Evolutionary conservation across 2,329 filamentous ascomycete species (phyloP).

Genomic region (Zymoseptoria tritici): DNA sequence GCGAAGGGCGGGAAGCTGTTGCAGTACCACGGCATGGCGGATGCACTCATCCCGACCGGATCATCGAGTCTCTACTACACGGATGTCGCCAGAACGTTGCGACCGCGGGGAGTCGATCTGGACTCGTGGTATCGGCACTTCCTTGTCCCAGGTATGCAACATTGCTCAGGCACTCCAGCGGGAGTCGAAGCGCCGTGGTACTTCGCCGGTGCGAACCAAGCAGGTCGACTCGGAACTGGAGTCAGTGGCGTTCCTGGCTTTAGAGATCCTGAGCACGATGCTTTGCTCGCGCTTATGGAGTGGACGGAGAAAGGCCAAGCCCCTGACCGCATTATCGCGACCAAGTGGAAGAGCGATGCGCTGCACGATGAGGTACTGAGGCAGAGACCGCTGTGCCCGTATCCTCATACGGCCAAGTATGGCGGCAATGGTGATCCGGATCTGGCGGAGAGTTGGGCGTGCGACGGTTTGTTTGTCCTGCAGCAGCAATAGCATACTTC

Average conservation of each 20-base stretch:
- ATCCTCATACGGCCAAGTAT: constrained; percentile 27
- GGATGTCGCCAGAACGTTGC: constrained; percentile 33
- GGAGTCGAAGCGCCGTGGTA: constrained; percentile 39
- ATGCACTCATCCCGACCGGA: constrained; percentile 43
- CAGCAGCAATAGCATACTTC: constrained; percentile 1
- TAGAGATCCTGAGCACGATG: constrained; percentile 29
- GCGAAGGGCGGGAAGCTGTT: constrained; percentile 35
- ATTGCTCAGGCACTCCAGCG: constrained; percentile 33
- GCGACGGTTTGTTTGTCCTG: constrained; percentile 9
- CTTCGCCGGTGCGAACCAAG: constrained; percentile 35
- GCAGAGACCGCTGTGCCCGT: constrained; percentile 32
- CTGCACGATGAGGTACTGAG: constrained; percentile 25
- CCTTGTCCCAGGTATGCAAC: constrained; percentile 39
- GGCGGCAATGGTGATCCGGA: constrained; percentile 23
- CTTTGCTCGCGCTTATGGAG: constrained; percentile 30
- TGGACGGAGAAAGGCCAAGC: constrained; percentile 34
- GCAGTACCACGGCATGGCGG: constrained; percentile 38
- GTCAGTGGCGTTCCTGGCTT: constrained; percentile 28
- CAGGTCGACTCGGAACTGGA: constrained; percentile 15
- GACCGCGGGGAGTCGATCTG: constrained; percentile 30
- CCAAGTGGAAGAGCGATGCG: constrained; percentile 29
- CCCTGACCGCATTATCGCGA: constrained; percentile 32
- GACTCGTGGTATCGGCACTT: constrained; percentile 39
- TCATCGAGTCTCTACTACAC: constrained; percentile 48
- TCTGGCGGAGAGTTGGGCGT: constrained; percentile 26